Base-by-base conservation (phyloP, 352 stramenopile species). In the Phytophthora capsici region DNA sequence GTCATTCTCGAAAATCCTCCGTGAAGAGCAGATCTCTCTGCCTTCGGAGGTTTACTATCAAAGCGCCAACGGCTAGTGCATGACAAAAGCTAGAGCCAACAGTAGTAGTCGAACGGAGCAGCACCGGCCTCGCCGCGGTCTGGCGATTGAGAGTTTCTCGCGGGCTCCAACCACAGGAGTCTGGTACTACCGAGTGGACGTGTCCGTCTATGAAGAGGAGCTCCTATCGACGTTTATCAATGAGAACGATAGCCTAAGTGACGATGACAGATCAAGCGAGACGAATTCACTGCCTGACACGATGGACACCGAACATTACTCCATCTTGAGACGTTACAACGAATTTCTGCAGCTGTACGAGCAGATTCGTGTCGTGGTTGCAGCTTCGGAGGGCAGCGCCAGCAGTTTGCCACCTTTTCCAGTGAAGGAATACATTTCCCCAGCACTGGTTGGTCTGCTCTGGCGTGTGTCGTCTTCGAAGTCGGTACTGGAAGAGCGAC, bases 181-280 rank as follows among this genome's bases (percentile, higher is more conserved):
- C 13, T 91, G 79, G 77, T 91, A 84, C 61, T 91, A 90, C 58
- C 83, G 78, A 47, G 75, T 91, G 20, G 80, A 90, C 64, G 82
- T 91, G 22, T 65, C 75, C 20, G 57, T 67, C 23, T 69, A 74
- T 38, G 23, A 62, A 6, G 40, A 65, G 32, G 51, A 61, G 34
- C 26, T 62, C 14, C 22, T 53, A 9, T 62, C 54, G 23, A 68
- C 67, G 26, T 57, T 58, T n/a, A 51, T 73, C n/a, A 47, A 59
- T 10, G 63, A 63, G 16, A 44, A 53, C 38, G 60, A 53, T 16
- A 46, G 26, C 23, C 60, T 57, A 23, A 66, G 38, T 34, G 66
- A 74, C n/a, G 72, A 78, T 10, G 55, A 62, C 43, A 58, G 38
- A 17, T 43, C 19, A 40, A 65, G 62, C 32, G 62, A 64, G 9